Evolutionary conservation across 345 rosid genomes (phyloP), one percentile per base, ranked within the genome.

Genomic region (Syzygium aromaticum): DNA sequence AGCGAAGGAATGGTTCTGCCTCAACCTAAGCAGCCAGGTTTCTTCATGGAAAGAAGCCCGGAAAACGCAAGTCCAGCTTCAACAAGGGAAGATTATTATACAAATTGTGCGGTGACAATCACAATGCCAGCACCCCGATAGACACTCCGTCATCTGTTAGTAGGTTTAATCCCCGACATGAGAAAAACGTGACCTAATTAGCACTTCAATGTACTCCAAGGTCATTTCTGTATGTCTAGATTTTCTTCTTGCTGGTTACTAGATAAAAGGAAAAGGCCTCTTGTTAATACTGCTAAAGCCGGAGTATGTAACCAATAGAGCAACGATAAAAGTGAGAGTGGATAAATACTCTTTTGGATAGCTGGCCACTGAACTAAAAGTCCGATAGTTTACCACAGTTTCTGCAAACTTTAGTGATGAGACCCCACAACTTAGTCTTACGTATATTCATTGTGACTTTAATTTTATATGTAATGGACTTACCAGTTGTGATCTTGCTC

Each of bases 11-110:
- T 54, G 40, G 15, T 53, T 11, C 51, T 88, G n/a, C 88, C 89
- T 84, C 77, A 85, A 84, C 91, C 93, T 22, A 87, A 88, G 73
- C 90, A 85, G 7, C 92, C 91, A 1, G 89, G 91, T 8, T 91
- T 89, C 52, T 77, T 86, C 85, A 49, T 83, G 57, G 59, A 86
- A 33, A 87, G 85, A 77, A 86, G 85, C 30, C 46, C 19, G 3
- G 27, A 5, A 16, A 30, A 33, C 51, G 46, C 54, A 25, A n/a
- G 30, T 1, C 28, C 17, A 14, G 5, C 43, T 23, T 19, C 63
- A 10, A 84, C 1, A 21, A 46, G 77, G 11, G 90, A 67, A 73
- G 22, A 38, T 38, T 11, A 19, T 28, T 38, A 85, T 83, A 77
- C 88, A 15, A 23, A 59, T 15, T 88, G 77, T 86, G 59, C 27